phyloP scores from a whole-genome alignment of 345 rosid genomes.

The Mercurialis annua region DNA sequence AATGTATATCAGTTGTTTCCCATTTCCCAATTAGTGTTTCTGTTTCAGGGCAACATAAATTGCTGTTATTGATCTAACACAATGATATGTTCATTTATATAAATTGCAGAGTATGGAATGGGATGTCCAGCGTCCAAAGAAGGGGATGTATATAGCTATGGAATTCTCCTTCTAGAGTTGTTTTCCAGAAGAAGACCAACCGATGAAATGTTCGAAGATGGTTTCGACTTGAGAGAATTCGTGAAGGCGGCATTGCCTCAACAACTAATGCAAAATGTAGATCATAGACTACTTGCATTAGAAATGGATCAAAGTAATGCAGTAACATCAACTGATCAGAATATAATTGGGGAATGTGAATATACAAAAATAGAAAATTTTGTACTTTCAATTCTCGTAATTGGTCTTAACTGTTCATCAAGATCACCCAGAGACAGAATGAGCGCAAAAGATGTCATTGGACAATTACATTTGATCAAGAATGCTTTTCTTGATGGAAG shows the following conservation, averaged over 20 bases:
- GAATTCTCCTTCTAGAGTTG: slow-evolving; percentile 13
- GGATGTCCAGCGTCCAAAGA: neutral
- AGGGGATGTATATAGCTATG: slow-evolving; percentile 17
- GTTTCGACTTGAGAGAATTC: slow-evolving; percentile 3
- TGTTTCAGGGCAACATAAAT: no score
- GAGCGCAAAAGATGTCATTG: slow-evolving; percentile 3
- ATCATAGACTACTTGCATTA: slow-evolving; percentile 1
- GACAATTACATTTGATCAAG: neutral
- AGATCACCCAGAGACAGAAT: slow-evolving; percentile 12
- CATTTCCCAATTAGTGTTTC: no score
- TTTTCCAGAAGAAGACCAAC: slow-evolving; percentile 15
- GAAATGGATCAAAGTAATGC: neutral
- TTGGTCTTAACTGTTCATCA: slow-evolving; percentile 8
- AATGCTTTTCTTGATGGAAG: slow-evolving; percentile 11
- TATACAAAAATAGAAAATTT: neutral
- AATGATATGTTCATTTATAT: neutral
- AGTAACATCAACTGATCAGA: no score
- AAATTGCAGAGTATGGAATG: slow-evolving; percentile 18
- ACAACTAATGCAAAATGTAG: slow-evolving; percentile 7
- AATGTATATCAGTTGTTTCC: no score
- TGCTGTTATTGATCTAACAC: neutral
- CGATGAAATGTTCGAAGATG: slow-evolving; percentile 8
- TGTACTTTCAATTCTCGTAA: neutral
- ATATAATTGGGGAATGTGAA: neutral
- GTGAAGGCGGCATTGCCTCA: neutral